Evolutionary conservation across 1,284 basidiomycete species (phyloP).

Genomic region (Tylopilus sp.): DNA sequence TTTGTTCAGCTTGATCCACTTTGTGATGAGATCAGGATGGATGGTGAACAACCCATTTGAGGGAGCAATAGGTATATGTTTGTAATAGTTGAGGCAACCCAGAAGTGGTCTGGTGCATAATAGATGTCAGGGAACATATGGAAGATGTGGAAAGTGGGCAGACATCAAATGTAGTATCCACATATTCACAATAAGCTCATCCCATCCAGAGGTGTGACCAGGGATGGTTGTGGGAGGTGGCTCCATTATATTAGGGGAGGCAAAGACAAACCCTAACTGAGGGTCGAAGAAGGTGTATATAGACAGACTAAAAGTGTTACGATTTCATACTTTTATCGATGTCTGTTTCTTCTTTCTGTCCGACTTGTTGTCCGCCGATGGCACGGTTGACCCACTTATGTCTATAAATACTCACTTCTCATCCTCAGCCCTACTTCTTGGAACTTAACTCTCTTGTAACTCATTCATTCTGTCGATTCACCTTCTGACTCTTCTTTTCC

Average conservation of each 20-base stretch:
- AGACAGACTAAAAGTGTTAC: background rate
- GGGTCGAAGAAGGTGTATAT: background rate
- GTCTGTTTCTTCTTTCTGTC: too few species aligned
- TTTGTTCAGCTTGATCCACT: background rate
- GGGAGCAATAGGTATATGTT: background rate
- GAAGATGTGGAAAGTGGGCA: background rate
- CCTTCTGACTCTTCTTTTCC: too few species aligned
- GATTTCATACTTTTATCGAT: too few species aligned
- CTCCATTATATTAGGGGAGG: background rate
- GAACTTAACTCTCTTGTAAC: too few species aligned
- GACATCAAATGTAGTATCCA: background rate
- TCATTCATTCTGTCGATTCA: too few species aligned
- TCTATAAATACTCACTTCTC: too few species aligned
- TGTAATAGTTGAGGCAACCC: background rate
- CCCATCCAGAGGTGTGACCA: background rate
- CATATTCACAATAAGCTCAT: background rate
- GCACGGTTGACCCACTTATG: too few species aligned
- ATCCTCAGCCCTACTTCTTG: too few species aligned
- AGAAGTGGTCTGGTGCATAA: background rate
- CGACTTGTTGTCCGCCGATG: too few species aligned
- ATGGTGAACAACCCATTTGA: background rate
- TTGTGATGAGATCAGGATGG: background rate
- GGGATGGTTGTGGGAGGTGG: background rate
- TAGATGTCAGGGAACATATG: background rate
- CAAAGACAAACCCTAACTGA: background rate